phyloP scores from a whole-genome alignment of 495 filamentous ascomycete genomes.

The Cairneyella variabilis region DNA sequence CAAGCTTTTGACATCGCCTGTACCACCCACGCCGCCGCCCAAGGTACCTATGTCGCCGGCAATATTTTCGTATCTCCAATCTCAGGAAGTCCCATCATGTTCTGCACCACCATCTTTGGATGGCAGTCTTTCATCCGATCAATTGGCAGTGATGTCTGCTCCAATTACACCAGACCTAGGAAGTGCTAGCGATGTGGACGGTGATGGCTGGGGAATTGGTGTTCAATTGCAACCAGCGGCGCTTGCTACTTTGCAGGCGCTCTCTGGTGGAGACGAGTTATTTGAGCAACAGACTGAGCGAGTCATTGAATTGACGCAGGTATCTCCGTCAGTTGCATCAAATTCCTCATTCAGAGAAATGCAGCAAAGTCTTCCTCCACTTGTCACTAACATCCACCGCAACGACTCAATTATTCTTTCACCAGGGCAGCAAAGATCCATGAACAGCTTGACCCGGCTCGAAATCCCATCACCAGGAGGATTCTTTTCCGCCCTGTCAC shows the following conservation, averaged over 20 bases:
- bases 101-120: conserved; percentile 84
- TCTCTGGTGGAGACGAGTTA: conserved; percentile 48
- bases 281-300: conserved; percentile 46
- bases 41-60: conserved; percentile 76
- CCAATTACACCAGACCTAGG: conserved; percentile 75
- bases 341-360: conserved; percentile 23
- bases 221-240: conserved; percentile 77
- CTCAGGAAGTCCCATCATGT: conserved; percentile 61
- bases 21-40: conserved; percentile 71
- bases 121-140: conserved; percentile 82
- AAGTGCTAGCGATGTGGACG: conserved; percentile 42
- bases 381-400: conserved; percentile 25
- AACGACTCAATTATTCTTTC: conserved; percentile 32
- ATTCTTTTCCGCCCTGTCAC: conserved; percentile 81
- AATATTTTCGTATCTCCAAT: conserved; percentile 59
- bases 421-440: conserved; percentile 40
- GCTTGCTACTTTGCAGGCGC: conserved; percentile 69
- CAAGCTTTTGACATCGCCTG: conserved; percentile 61
- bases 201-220: conserved; percentile 52
- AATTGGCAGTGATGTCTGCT: conserved; percentile 71
- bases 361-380: conserved; percentile 28
- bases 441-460: conserved; percentile 58
- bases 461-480: conserved; percentile 86
- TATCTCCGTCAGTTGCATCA: background rate
- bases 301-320: conserved; percentile 40